Evolutionary conservation across 345 rosid species (phyloP).

Genomic region (Sonneratia alba): DNA sequence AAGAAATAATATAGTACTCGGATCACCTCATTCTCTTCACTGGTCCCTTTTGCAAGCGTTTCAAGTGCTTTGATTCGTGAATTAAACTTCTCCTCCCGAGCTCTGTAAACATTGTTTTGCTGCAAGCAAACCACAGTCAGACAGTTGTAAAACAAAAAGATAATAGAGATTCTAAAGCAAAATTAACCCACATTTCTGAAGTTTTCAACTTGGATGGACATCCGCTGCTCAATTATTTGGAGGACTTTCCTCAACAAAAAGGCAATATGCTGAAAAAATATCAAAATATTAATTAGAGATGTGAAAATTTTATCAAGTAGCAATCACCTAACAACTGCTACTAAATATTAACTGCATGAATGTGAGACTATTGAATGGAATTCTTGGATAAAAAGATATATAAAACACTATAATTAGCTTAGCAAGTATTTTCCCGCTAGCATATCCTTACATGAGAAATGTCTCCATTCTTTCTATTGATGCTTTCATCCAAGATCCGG

Average conservation of each 20-base stretch:
- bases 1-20: conserved; percentile 6
- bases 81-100: conserved; percentile 65
- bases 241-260: conserved; percentile 48
- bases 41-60: conserved; percentile 60
- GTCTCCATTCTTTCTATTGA: conserved; percentile 58
- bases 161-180: conserved; percentile 9
- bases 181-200: conserved; percentile 51
- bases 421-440: neutral
- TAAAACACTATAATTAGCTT: neutral
- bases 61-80: conserved; percentile 65
- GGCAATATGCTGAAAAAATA: conserved; percentile 38
- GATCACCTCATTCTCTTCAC: conserved; percentile 71
- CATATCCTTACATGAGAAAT: conserved; percentile 52
- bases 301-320: neutral
- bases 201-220: conserved; percentile 61
- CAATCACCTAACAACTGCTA: neutral
- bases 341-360: neutral
- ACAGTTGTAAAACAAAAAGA: conserved; percentile 14
- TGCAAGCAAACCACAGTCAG: conserved; percentile 28
- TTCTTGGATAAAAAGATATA: neutral
- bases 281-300: conserved; percentile 7
- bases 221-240: conserved; percentile 59
- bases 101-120: conserved; percentile 65
- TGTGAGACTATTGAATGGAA: neutral
- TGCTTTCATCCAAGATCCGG: conserved; percentile 58